These are phyloP conservation scores for Lumnitzera racemosa DNA, from an alignment of 345 rosid genomes.

Conservation along the genomic window DNA sequence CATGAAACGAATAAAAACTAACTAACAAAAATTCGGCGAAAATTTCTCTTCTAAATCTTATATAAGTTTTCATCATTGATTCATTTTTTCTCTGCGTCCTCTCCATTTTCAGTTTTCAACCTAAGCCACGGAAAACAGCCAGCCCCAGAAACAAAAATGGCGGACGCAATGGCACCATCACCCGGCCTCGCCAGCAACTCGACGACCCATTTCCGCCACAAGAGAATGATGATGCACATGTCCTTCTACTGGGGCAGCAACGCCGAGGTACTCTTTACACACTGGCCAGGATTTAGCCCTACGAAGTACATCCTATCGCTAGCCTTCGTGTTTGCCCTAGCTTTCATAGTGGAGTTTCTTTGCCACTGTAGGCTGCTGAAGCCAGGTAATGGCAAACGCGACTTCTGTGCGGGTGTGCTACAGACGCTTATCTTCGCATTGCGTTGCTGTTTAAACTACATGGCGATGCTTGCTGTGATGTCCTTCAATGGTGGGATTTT, in stretches of 20 bases:
- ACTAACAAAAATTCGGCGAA: too few relatives aligned
- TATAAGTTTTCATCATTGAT: too few relatives aligned
- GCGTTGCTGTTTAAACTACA: conserved; percentile 47
- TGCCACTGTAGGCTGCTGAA: conserved; percentile 31
- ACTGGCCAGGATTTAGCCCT: conserved; percentile 51
- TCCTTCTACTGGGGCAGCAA: conserved; percentile 69
- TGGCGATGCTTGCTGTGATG: conserved; percentile 83
- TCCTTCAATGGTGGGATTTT: conserved; percentile 80
- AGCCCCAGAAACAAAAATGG: too few relatives aligned
- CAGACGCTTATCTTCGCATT: conserved; percentile 43
- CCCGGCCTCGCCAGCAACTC: not conserved
- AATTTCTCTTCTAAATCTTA: too few relatives aligned
- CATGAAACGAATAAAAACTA: too few relatives aligned
- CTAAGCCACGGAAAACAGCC: too few relatives aligned
- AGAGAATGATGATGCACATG: conserved; percentile 52
- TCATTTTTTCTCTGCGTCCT: too few relatives aligned
- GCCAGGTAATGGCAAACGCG: conserved; percentile 10
- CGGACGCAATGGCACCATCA: conserved; percentile 9
- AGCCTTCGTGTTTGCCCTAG: conserved; percentile 33
- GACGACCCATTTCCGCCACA: conserved; percentile 9
- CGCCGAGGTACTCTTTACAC: conserved; percentile 52
- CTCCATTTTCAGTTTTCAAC: too few relatives aligned
- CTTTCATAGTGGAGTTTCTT: conserved; percentile 46
- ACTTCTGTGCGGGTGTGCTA: conserved; percentile 31
- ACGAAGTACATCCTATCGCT: conserved; percentile 54